phyloP scores from a whole-genome alignment of 2,329 filamentous ascomycete genomes.

The Trichophyton benhamiae region DNA sequence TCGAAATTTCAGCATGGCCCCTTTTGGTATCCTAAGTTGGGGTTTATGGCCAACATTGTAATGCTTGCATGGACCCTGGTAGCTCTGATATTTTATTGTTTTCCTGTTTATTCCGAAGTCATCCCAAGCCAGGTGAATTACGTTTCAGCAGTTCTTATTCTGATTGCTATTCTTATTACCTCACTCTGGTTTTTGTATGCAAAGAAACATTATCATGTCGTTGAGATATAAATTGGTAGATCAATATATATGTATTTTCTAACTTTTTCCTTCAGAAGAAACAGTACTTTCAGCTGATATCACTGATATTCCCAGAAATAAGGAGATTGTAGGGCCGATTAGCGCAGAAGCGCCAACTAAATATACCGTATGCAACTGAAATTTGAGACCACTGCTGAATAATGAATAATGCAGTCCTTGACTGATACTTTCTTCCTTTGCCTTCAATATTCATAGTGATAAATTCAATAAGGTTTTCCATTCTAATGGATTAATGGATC shows the following conservation, averaged over 20 bases:
- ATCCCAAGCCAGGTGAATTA: constrained; percentile 4
- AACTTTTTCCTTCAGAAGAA: neutral
- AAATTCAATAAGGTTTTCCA: too few species aligned
- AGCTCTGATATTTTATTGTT: neutral
- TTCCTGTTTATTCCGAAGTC: neutral
- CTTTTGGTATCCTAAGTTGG: constrained; percentile 2
- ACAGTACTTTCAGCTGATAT: too few species aligned
- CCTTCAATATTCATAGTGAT: too few species aligned
- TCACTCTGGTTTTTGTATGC: constrained; percentile 3
- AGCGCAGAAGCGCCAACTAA: too few species aligned
- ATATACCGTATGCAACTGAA: too few species aligned
- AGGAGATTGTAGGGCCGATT: too few species aligned
- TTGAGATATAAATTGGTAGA: neutral
- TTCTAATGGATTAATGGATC: too few species aligned
- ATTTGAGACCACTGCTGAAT: too few species aligned
- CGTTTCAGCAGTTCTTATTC: neutral
- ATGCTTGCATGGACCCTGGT: neutral
- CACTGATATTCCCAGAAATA: too few species aligned
- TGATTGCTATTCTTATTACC: neutral
- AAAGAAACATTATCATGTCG: neutral
- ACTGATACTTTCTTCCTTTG: too few species aligned
- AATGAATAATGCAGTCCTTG: too few species aligned
- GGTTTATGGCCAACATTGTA: neutral
- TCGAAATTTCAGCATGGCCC: neutral
- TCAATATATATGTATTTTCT: neutral